phyloP scores from a whole-genome alignment of 2,329 filamentous ascomycete genomes.

The Trichocomaceae sp. region DNA sequence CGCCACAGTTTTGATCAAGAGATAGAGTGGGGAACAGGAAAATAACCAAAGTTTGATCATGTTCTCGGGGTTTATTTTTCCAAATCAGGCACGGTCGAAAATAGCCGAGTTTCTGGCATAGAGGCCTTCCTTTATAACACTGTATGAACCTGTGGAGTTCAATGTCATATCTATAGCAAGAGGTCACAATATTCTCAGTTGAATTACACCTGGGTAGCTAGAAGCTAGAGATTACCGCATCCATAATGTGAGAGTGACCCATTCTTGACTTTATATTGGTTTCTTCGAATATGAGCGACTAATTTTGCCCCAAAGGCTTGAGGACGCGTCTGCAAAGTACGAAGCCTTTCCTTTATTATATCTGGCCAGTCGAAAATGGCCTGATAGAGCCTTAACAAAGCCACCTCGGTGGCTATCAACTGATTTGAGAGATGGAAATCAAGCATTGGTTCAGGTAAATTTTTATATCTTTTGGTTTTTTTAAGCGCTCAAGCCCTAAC shows the following conservation, averaged over 20 bases:
- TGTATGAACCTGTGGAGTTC: neutral
- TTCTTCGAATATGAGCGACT: neutral
- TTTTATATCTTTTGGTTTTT: conserved; percentile 40
- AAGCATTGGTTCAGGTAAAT: conserved; percentile 89
- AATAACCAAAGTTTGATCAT: neutral
- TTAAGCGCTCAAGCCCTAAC: neutral
- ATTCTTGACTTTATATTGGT: neutral
- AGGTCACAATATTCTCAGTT: no score
- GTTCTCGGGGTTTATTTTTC: neutral
- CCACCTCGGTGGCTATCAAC: conserved; percentile 86
- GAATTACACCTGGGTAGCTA: no score
- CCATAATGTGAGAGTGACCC: neutral
- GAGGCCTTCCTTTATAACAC: neutral
- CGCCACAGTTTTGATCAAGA: neutral
- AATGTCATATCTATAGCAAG: neutral
- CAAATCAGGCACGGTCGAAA: neutral
- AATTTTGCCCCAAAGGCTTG: conserved; percentile 32
- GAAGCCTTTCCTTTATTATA: conserved; percentile 40
- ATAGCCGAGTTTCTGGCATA: neutral
- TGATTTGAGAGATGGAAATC: conserved; percentile 85
- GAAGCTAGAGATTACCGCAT: no score
- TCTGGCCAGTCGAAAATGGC: conserved; percentile 60
- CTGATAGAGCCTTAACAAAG: conserved; percentile 71
- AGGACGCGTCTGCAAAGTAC: conserved; percentile 45
- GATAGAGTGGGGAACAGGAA: neutral